These are phyloP conservation scores for Globisporangium lucens DNA, from an alignment of 352 stramenopile genomes.

Conservation along the genomic window DNA sequence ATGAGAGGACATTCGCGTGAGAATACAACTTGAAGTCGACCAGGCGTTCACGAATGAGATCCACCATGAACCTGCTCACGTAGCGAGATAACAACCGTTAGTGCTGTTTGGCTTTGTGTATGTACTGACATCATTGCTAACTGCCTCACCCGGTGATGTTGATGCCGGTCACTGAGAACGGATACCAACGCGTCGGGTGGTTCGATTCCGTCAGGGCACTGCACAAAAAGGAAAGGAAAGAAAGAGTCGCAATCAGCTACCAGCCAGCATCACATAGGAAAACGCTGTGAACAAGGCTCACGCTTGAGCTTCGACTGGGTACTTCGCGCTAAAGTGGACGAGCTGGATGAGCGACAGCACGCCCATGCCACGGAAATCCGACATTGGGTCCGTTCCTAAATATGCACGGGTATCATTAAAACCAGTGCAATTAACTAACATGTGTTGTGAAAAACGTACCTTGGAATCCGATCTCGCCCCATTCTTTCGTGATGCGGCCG, in stretches of 20 bases:
- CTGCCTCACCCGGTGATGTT: constrained; percentile 67
- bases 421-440: not conserved
- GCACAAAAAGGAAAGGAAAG: not conserved
- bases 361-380: constrained; percentile 84
- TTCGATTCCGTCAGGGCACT: constrained; percentile 81
- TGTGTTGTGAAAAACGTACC: constrained; percentile 25
- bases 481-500: constrained; percentile 84
- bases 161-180: constrained; percentile 83
- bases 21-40: constrained; percentile 76
- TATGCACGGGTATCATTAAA: not conserved
- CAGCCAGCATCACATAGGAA: not conserved
- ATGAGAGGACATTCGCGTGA: constrained; percentile 17
- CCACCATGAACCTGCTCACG: constrained; percentile 56
- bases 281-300: constrained; percentile 17
- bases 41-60: constrained; percentile 69
- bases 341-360: constrained; percentile 76
- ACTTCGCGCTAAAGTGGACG: constrained; percentile 70
- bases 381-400: constrained; percentile 77
- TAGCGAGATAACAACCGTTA: not conserved
- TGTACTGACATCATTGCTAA: not conserved
- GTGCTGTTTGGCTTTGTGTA: not conserved
- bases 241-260: not conserved
- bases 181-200: constrained; percentile 83
- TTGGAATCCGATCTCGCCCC: constrained; percentile 87
- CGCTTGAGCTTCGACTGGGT: constrained; percentile 69